Evolutionary conservation across 139 green algal genomes (phyloP).

Genomic region (Asterochloris sp.): DNA sequence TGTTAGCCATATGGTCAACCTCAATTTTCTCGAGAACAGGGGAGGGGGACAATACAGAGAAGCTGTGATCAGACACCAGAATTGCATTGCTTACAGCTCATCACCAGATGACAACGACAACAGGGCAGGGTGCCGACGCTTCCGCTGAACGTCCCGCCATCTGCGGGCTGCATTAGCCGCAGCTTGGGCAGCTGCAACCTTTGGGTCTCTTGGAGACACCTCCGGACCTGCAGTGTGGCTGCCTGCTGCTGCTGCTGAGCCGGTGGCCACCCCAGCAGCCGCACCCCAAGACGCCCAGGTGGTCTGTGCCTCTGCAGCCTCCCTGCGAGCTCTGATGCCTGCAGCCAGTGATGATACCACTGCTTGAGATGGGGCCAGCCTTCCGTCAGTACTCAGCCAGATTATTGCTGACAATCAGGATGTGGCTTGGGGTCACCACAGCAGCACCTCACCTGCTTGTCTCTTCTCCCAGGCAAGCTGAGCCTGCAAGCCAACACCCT

Average conservation of each 20-base stretch:
- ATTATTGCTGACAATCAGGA: too few relatives aligned
- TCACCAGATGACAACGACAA: too few relatives aligned
- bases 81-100: too few relatives aligned
- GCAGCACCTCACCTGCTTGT: constrained; percentile 1
- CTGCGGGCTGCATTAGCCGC: constrained; percentile 13
- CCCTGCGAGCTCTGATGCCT: neutral
- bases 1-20: too few relatives aligned
- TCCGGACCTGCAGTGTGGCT: neutral
- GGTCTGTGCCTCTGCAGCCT: neutral
- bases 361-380: too few relatives aligned
- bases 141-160: constrained; percentile 12
- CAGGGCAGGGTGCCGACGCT: neutral
- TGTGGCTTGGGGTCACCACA: neutral
- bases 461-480: constrained; percentile 42
- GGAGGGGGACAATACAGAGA: too few relatives aligned
- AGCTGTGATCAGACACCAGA: too few relatives aligned
- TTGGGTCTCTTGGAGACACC: neutral
- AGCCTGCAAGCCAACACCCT: constrained; percentile 18
- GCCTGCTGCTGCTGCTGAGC: constrained; percentile 5
- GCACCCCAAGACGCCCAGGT: constrained; percentile 9
- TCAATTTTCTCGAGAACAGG: too few relatives aligned
- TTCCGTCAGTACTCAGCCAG: too few relatives aligned
- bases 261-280: constrained; percentile 6
- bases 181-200: neutral
- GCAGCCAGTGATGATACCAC: neutral